phyloP scores from a whole-genome alignment of 495 filamentous ascomycete species.

The Daldinia loculata region DNA sequence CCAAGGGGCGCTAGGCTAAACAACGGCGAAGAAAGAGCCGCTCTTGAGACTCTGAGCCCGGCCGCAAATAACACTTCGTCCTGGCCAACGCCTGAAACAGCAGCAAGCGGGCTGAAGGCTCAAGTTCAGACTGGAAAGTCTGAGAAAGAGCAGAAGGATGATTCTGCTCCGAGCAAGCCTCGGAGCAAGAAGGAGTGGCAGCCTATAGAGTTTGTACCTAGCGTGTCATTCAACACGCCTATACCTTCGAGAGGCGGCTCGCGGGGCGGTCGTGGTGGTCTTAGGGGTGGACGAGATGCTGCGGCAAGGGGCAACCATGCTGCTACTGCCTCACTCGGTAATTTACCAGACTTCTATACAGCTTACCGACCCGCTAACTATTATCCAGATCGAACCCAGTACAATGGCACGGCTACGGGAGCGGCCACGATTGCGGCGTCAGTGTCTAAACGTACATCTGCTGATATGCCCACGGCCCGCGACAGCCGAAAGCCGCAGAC shows the following conservation, averaged over 20 bases:
- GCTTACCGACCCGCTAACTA: constrained; percentile 11
- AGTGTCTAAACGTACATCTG: constrained; percentile 57
- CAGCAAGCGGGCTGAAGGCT: constrained; percentile 62
- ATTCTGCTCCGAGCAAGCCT: constrained; percentile 59
- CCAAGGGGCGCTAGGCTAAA: constrained; percentile 58
- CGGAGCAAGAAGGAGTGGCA: constrained; percentile 79
- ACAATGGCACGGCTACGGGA: constrained; percentile 24
- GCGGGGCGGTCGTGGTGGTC: constrained; percentile 62
- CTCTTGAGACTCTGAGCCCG: constrained; percentile 55
- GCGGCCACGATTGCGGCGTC: constrained; percentile 29
- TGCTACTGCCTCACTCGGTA: constrained; percentile 33
- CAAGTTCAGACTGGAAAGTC: constrained; percentile 65
- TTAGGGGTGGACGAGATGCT: constrained; percentile 62
- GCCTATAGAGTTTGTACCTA: constrained; percentile 75
- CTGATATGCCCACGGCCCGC: constrained; percentile 52
- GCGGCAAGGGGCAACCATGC: constrained; percentile 42
- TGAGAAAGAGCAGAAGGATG: constrained; percentile 75
- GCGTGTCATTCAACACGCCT: constrained; percentile 82
- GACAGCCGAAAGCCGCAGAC: constrained; percentile 45
- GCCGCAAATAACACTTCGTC: constrained; percentile 76
- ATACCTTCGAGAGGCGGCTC: constrained; percentile 73
- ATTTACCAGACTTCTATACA: background rate
- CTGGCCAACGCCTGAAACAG: constrained; percentile 91
- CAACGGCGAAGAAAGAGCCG: constrained; percentile 55
- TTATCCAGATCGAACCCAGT: constrained; percentile 38